These are phyloP conservation scores for Lolium rigidum DNA, from an alignment of 176 grass and related monocot genomes.

Conservation along the genomic window DNA sequence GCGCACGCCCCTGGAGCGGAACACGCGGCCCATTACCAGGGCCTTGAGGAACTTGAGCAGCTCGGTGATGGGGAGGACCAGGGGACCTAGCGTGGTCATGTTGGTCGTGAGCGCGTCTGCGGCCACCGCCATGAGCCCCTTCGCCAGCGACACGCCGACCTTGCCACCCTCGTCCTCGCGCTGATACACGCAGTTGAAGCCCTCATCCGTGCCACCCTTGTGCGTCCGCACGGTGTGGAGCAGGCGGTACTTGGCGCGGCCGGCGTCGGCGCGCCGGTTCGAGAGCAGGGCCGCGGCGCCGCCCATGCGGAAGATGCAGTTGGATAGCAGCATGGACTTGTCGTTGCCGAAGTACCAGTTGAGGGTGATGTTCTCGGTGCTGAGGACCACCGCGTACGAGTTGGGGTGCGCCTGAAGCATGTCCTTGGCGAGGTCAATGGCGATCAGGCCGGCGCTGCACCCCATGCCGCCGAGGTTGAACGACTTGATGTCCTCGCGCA, in stretches of 20 bases:
- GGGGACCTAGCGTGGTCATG: constrained; percentile 75
- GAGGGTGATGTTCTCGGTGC: constrained; percentile 84
- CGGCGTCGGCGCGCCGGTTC: constrained; percentile 57
- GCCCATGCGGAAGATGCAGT: constrained; percentile 89
- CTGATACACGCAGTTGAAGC: constrained; percentile 82
- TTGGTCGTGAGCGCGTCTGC: constrained; percentile 81
- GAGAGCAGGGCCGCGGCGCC: constrained; percentile 71
- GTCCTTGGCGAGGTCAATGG: constrained; percentile 79
- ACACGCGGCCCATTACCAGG: constrained; percentile 50
- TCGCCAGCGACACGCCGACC: constrained; percentile 67
- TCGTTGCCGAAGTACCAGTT: constrained; percentile 86
- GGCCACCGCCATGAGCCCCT: constrained; percentile 74
- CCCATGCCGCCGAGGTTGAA: constrained; percentile 89
- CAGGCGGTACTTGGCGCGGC: constrained; percentile 75
- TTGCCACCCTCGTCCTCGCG: constrained; percentile 53
- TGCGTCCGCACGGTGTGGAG: constrained; percentile 76
- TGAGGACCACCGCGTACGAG: constrained; percentile 64
- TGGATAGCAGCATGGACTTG: constrained; percentile 74
- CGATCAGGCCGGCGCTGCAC: constrained; percentile 78
- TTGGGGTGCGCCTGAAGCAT: constrained; percentile 66
- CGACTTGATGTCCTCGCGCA: constrained; percentile 70
- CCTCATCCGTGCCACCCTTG: constrained; percentile 67
- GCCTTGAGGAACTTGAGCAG: constrained; percentile 73
- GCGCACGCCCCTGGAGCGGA: constrained; percentile 61
- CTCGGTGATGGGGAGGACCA: constrained; percentile 62